phyloP scores from a whole-genome alignment of 2,329 filamentous ascomycete species.

The Trichoderma oligosporum region DNA sequence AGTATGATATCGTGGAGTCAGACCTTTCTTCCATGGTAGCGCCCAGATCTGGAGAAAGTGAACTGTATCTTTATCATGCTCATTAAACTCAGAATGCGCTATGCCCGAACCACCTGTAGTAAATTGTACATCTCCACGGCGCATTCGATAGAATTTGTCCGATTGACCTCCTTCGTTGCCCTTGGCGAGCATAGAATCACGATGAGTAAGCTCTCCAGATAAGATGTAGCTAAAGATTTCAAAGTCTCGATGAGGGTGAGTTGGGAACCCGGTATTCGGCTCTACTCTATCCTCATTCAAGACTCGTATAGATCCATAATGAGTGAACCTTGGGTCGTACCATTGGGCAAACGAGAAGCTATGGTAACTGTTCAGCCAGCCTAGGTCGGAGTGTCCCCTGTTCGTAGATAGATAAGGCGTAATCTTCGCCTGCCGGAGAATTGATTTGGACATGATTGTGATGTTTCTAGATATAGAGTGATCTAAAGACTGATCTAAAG shows the following conservation, averaged over 20 bases:
- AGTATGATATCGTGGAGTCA: constrained; percentile 74
- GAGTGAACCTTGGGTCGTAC: constrained; percentile 63
- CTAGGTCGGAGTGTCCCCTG: constrained; percentile 75
- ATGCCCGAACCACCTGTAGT: constrained; percentile 81
- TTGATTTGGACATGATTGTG: constrained; percentile 56
- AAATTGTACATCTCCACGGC: constrained; percentile 81
- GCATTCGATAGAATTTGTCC: constrained; percentile 67
- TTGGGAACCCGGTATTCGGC: constrained; percentile 72
- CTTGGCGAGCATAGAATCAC: constrained; percentile 77
- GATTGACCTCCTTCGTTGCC: constrained; percentile 55
- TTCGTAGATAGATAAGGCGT: constrained; percentile 66
- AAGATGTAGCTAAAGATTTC: constrained; percentile 89
- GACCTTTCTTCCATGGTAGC: constrained; percentile 67
- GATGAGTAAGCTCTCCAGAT: constrained; percentile 80
- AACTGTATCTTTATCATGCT: constrained; percentile 65
- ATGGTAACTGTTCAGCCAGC: constrained; percentile 85
- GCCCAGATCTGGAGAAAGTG: constrained; percentile 92
- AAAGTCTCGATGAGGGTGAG: constrained; percentile 79
- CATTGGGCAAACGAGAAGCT: constrained; percentile 77
- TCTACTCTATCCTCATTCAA: constrained; percentile 86
- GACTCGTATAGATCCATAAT: constrained; percentile 74
- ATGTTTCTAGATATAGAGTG: constrained; percentile 35
- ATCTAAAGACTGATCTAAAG: constrained; percentile 21
- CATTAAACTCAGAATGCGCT: constrained; percentile 78
- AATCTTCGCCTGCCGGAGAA: constrained; percentile 65